phyloP scores from a whole-genome alignment of 2,329 filamentous ascomycete genomes.

The Talaromyces albobiverticillius region DNA sequence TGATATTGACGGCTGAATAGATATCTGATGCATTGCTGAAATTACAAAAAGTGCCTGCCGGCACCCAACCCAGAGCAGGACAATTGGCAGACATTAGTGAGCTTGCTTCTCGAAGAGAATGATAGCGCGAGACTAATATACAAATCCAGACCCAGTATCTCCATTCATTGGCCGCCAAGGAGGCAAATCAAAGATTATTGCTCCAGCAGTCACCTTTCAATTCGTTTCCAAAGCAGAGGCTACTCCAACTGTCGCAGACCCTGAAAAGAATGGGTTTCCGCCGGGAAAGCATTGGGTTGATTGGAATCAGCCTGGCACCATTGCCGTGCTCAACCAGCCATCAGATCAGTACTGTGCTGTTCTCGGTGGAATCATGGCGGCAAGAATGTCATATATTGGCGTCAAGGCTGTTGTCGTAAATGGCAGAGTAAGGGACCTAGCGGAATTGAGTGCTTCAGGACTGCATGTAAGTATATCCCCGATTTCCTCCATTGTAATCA shows the following conservation, averaged over 20 bases:
- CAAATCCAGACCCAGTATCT: conserved; percentile 31
- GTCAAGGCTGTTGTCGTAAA: conserved; percentile 64
- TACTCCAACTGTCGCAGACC: conserved; percentile 29
- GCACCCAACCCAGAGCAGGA: conserved; percentile 60
- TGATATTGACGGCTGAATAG: conserved; percentile 34
- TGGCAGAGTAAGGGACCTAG: conserved; percentile 66
- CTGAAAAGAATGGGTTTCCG: conserved; percentile 52
- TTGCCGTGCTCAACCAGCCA: conserved; percentile 67
- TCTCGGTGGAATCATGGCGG: conserved; percentile 73
- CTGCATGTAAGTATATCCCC: conserved; percentile 15
- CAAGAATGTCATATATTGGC: conserved; percentile 62
- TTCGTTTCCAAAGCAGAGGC: conserved; percentile 59
- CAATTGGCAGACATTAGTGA: conserved; percentile 63
- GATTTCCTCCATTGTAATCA: background rate
- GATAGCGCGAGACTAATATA: conserved; percentile 3
- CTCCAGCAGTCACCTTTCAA: conserved; percentile 43
- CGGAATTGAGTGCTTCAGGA: conserved; percentile 54
- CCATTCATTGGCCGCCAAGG: conserved; percentile 28
- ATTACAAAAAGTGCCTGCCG: conserved; percentile 56
- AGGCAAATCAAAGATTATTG: conserved; percentile 35
- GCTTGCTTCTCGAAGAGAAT: conserved; percentile 8
- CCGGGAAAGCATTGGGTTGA: conserved; percentile 67
- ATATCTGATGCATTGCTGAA: conserved; percentile 72
- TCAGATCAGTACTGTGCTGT: conserved; percentile 65
- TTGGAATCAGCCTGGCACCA: conserved; percentile 55